Evolutionary conservation across 73 alveolate species (phyloP).

Genomic region (Blepharisma stoltei): DNA sequence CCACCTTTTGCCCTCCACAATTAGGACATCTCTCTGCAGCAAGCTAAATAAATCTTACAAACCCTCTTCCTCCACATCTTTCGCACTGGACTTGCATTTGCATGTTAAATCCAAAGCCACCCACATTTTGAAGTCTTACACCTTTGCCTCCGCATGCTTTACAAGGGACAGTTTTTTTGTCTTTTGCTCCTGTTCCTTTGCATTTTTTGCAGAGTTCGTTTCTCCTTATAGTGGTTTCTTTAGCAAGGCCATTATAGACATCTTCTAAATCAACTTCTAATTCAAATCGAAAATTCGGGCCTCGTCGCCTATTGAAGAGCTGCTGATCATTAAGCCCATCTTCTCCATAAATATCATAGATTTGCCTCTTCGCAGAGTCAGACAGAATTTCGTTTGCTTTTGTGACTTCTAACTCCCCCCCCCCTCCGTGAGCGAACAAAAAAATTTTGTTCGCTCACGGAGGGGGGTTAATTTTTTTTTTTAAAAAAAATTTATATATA

Average conservation of each 20-base stretch:
- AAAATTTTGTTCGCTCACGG: too few species aligned
- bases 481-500: too few species aligned
- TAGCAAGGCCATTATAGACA: conserved; percentile 77
- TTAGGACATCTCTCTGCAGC: conserved; percentile 77
- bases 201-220: conserved; percentile 83
- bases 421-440: too few species aligned
- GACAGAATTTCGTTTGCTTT: conserved; percentile 88
- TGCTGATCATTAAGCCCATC: conserved; percentile 77
- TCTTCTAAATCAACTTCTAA: conserved; percentile 86
- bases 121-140: conserved; percentile 65
- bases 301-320: conserved; percentile 72
- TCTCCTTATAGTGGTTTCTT: conserved; percentile 69
- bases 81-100: conserved; percentile 89
- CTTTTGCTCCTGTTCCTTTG: conserved; percentile 97
- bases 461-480: too few species aligned
- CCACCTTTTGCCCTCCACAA: conserved; percentile 91
- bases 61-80: conserved; percentile 91
- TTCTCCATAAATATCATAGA: conserved; percentile 89
- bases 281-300: conserved; percentile 84
- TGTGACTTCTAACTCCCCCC: conserved; percentile 70
- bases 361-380: conserved; percentile 82
- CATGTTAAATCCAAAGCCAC: conserved; percentile 88
- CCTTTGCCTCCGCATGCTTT: conserved; percentile 94
- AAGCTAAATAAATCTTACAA: conserved; percentile 29
- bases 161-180: conserved; percentile 86